These are phyloP conservation scores for Barbarea vulgaris DNA, from an alignment of 345 rosid species.

Conservation along the genomic window DNA sequence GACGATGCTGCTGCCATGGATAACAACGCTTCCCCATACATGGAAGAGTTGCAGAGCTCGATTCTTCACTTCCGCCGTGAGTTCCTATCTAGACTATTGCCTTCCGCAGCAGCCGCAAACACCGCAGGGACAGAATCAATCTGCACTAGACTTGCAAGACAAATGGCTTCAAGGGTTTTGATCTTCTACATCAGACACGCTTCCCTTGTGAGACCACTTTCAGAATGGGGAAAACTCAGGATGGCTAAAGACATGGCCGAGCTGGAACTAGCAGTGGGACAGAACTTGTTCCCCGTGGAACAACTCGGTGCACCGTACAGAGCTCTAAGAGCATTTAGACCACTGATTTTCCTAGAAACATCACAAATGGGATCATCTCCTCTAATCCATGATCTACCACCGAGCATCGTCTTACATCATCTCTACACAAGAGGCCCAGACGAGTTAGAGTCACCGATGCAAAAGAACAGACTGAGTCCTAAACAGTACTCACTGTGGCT, in stretches of 20 bases:
- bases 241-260: constrained; percentile 99
- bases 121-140: constrained; percentile 73
- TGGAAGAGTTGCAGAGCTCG: constrained; percentile 92
- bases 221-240: constrained; percentile 96
- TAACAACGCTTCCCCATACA: constrained; percentile 87
- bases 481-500: constrained; percentile 93
- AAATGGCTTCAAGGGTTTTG: constrained; percentile 87
- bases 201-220: constrained; percentile 92
- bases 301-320: constrained; percentile 93
- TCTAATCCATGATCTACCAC: constrained; percentile 88
- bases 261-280: constrained; percentile 94
- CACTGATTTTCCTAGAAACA: constrained; percentile 88
- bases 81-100: constrained; percentile 81
- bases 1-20: constrained; percentile 89
- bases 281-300: constrained; percentile 93
- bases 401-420: constrained; percentile 84
- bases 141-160: constrained; percentile 87
- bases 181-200: constrained; percentile 90
- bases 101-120: constrained; percentile 61
- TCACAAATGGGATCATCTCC: constrained; percentile 82
- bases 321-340: constrained; percentile 96
- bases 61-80: constrained; percentile 88
- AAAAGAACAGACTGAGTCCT: constrained; percentile 80
- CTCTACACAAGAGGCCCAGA: constrained; percentile 93
- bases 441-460: constrained; percentile 83